Evolutionary conservation across 2,329 filamentous ascomycete genomes (phyloP).

Genomic region (Xylaria sp.): DNA sequence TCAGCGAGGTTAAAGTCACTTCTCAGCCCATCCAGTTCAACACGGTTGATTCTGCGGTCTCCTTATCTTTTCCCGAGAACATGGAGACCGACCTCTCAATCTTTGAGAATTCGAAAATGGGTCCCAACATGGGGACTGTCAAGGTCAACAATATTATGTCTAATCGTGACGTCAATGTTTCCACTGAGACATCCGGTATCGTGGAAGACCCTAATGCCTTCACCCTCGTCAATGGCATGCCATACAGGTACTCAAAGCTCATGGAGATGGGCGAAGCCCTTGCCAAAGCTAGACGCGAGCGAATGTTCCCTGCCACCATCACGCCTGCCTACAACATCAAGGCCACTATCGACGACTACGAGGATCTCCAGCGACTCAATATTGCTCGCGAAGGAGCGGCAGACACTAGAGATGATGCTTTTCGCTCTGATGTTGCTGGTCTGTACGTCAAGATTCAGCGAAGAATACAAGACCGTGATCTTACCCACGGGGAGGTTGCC

Average conservation of each 20-base stretch:
- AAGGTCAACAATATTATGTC: background rate
- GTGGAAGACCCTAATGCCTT: background rate
- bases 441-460: slow-evolving; percentile 51
- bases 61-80: slow-evolving; percentile 17
- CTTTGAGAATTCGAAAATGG: background rate
- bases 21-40: background rate
- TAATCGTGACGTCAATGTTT: background rate
- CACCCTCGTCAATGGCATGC: slow-evolving; percentile 27
- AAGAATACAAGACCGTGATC: slow-evolving; percentile 53
- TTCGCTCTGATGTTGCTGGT: slow-evolving; percentile 25
- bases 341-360: slow-evolving; percentile 50
- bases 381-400: slow-evolving; percentile 37
- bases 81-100: background rate
- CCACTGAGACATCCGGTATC: background rate
- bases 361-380: slow-evolving; percentile 46
- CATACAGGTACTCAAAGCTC: slow-evolving; percentile 37
- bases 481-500: slow-evolving; percentile 39
- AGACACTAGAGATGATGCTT: slow-evolving; percentile 38
- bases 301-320: slow-evolving; percentile 50
- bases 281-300: slow-evolving; percentile 48
- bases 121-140: background rate
- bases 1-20: background rate
- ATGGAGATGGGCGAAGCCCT: slow-evolving; percentile 49
- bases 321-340: slow-evolving; percentile 45
- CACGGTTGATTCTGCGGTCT: slow-evolving; percentile 24